Percentiles rank a stretch among this genome's conserved stretches.
These are phyloP conservation scores for Pestalotiopsis sp. DNA, from an alignment of 2,329 filamentous ascomycete species.

Conservation along the genomic window DNA sequence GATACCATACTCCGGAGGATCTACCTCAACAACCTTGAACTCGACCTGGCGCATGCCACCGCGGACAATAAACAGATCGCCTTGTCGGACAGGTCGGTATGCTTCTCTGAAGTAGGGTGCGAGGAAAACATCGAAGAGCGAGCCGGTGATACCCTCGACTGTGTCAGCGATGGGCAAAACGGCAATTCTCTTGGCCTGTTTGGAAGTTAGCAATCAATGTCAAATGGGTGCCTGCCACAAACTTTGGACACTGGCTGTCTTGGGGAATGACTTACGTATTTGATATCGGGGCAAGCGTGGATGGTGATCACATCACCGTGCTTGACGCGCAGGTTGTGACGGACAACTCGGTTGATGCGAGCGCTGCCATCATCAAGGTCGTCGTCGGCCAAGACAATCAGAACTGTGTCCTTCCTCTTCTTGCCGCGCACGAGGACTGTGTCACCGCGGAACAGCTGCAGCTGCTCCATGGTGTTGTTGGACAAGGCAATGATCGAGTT, in stretches of 20 bases:
- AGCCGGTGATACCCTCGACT: constrained; percentile 95
- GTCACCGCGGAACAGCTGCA: constrained; percentile 98
- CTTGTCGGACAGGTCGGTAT: constrained; percentile 95
- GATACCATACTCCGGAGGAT: constrained; percentile 97
- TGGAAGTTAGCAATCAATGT: constrained; percentile 8
- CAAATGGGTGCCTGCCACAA: neutral
- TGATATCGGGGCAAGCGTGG: constrained; percentile 97
- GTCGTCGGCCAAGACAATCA: constrained; percentile 96
- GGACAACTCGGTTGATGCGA: constrained; percentile 96
- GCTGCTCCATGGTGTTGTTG: constrained; percentile 97
- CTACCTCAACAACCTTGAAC: constrained; percentile 99
- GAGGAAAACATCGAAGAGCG: constrained; percentile 98
- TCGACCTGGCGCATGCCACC: constrained; percentile 99
- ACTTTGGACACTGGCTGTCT: neutral
- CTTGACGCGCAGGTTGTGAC: constrained; percentile 98
- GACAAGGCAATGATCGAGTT: constrained; percentile 99
- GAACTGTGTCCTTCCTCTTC: constrained; percentile 98
- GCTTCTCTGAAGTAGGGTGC: constrained; percentile 99
- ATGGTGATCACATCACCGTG: constrained; percentile 98
- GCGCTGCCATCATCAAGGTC: constrained; percentile 97
- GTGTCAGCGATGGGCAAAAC: constrained; percentile 98
- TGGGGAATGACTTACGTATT: constrained; percentile 78
- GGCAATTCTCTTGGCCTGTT: constrained; percentile 94
- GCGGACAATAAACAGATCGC: constrained; percentile 94
- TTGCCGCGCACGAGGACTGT: constrained; percentile 98